Percentiles rank a stretch among this genome's conserved stretches.
Evolutionary conservation across 345 rosid species (phyloP).

Genomic region (Murraya koenigii): DNA sequence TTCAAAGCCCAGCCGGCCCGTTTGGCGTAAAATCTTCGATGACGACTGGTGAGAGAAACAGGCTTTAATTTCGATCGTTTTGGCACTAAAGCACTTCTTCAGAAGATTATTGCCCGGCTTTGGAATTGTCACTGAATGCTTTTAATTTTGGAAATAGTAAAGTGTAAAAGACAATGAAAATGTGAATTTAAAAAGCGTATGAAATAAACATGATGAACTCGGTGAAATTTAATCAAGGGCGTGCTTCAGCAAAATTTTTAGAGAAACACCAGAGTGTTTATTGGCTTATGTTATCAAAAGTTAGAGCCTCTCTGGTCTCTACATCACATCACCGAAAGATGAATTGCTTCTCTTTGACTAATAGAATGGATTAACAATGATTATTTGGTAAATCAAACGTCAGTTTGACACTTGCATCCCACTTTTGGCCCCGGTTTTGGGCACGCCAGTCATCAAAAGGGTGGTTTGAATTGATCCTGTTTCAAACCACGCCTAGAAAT

Average conservation of each 20-base stretch:
- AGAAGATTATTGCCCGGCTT: neutral
- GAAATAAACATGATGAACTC: neutral
- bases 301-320: neutral
- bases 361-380: neutral
- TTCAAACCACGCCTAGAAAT: neutral
- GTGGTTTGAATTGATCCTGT: neutral
- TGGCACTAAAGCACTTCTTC: too few relatives aligned
- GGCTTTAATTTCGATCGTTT: too few relatives aligned
- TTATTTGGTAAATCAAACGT: neutral
- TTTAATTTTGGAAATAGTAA: too few relatives aligned
- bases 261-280: too few relatives aligned
- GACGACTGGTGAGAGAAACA: too few relatives aligned
- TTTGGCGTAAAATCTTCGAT: too few relatives aligned
- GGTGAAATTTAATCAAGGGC: neutral
- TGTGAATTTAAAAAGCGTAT: neutral
- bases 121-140: neutral
- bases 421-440: neutral
- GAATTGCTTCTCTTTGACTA: neutral
- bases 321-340: slow-evolving; percentile 16
- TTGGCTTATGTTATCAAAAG: neutral
- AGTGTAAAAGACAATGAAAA: neutral
- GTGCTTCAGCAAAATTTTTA: too few relatives aligned
- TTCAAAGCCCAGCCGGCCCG: too few relatives aligned
- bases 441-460: neutral
- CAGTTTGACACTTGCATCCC: too few relatives aligned